Evolutionary conservation across 192 early-diverging fungal genomes (phyloP).

Genomic region (Pilobolus umbonatus): DNA sequence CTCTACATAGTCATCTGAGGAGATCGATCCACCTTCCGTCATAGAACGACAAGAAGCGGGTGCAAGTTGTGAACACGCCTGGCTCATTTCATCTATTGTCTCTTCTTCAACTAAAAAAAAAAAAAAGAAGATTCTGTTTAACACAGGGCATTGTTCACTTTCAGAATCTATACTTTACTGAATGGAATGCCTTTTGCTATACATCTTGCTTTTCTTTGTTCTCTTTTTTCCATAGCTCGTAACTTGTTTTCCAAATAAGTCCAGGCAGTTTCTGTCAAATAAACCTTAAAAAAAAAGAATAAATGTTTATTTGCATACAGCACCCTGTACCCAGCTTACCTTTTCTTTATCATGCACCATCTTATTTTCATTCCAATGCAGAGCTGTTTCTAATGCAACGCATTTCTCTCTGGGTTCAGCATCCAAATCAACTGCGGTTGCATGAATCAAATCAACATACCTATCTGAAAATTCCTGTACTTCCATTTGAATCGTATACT

Average conservation of each 20-base stretch:
- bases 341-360: slow-evolving; percentile 16
- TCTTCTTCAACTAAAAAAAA: slow-evolving; percentile 27
- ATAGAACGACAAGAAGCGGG: slow-evolving; percentile 38
- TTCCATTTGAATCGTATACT: slow-evolving; percentile 70
- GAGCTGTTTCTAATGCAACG: slow-evolving; percentile 19
- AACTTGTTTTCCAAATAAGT: slow-evolving; percentile 76
- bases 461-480: slow-evolving; percentile 73
- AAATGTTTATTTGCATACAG: not conserved
- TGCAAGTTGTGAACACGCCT: slow-evolving; percentile 25
- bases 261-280: slow-evolving; percentile 74
- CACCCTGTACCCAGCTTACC: not conserved
- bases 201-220: slow-evolving; percentile 45
- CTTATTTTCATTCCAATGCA: slow-evolving; percentile 22
- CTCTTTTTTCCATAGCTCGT: slow-evolving; percentile 57
- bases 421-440: slow-evolving; percentile 26
- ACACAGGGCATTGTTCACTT: not conserved
- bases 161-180: slow-evolving; percentile 21
- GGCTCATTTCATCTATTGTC: slow-evolving; percentile 24
- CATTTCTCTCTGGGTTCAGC: slow-evolving; percentile 33
- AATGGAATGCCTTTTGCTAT: slow-evolving; percentile 37
- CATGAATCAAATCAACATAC: slow-evolving; percentile 56
- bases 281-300: slow-evolving; percentile 40
- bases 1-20: slow-evolving; percentile 15
- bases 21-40: slow-evolving; percentile 13
- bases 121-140: not conserved